Conservation (phyloP, 1,284 basidiomycete genomes). For the Puccinia novopanici region DNA sequence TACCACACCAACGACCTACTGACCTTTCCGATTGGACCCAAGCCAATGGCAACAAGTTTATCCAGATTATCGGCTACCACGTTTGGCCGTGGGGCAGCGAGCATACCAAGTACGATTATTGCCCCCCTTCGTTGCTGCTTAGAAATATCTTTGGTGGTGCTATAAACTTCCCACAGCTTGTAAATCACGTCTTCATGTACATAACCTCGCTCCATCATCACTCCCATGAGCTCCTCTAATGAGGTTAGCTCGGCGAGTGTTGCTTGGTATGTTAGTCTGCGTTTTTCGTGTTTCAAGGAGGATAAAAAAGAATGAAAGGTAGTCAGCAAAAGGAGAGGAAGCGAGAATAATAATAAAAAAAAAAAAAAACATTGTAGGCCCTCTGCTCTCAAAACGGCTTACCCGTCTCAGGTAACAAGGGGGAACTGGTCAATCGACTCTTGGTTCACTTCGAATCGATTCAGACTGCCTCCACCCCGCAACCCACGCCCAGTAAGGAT, state of each 20-base stretch:
- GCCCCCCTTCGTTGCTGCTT: slow-evolving; percentile 83
- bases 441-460: slow-evolving; percentile 2
- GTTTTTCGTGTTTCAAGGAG: neutral
- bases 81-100: slow-evolving; percentile 79
- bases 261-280: slow-evolving; percentile 71
- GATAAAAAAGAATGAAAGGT: neutral
- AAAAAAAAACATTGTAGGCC: neutral
- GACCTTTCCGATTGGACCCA: slow-evolving; percentile 71
- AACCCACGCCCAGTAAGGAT: slow-evolving; percentile 3
- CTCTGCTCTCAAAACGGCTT: slow-evolving; percentile 38
- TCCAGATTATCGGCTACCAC: slow-evolving; percentile 88
- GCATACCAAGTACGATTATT: slow-evolving; percentile 92
- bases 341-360: neutral
- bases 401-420: slow-evolving; percentile 40
- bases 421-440: slow-evolving; percentile 39
- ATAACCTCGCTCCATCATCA: slow-evolving; percentile 80
- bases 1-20: slow-evolving; percentile 27
- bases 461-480: slow-evolving; percentile 5
- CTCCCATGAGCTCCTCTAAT: slow-evolving; percentile 91
- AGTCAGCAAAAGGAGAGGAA: neutral
- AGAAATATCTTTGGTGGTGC: slow-evolving; percentile 71
- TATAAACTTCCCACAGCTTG: slow-evolving; percentile 94
- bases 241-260: slow-evolving; percentile 94
- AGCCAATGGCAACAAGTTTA: slow-evolving; percentile 79
- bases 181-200: slow-evolving; percentile 81